Evolutionary conservation across 148 eudicot genomes (phyloP), one percentile per base, ranked within the genome.

Genomic region (Rhododendron vialii): DNA sequence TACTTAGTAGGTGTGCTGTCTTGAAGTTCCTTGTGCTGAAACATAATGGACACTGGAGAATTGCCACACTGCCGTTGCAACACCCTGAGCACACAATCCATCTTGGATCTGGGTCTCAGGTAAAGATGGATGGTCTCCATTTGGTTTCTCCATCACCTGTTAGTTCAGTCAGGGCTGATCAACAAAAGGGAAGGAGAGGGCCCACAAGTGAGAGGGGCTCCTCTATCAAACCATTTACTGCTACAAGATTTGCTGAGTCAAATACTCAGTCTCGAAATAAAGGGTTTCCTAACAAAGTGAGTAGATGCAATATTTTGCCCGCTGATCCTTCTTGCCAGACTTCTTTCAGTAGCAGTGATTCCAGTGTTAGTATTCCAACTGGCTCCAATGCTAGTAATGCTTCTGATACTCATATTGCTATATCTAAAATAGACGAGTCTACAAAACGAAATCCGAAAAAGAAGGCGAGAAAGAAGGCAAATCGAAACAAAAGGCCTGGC

Each of bases 21-120:
- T 87, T 79, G 11, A 87, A 83, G 17, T 30, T 87, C 41, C 33
- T 87, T 35, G 63, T 38, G 73, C 28, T 33, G 74, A 84, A 84
- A 75, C 86, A 84, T 18, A 57, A 84, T 79, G 86, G 84, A 79
- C 78, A 51, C 20, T 84, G 89, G 89, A 87, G 84, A 87, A 74
- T 74, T 24, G 80, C 79, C 22, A 55, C 84, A 35, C 45, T 87
- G 80, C 83, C 86, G 33, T 4, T 83, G 81, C 26, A 87, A 79
- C 73, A 51, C 71, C 74, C 78, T 59, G 53, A 84, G 55, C 84
- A 67, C 43, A 69, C 38, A 69, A 43, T 50, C 78, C 43, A 36
- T 80, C 57, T 75, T 84, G 84, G 73, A 80, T 87, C 81, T 45
- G 74, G 57, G 73, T 84, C 74, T 55, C 84, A 84, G 81, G 84